Evolutionary conservation across 164 flowering plant genomes (phyloP).

Genomic region (Vitis rotundifolia): DNA sequence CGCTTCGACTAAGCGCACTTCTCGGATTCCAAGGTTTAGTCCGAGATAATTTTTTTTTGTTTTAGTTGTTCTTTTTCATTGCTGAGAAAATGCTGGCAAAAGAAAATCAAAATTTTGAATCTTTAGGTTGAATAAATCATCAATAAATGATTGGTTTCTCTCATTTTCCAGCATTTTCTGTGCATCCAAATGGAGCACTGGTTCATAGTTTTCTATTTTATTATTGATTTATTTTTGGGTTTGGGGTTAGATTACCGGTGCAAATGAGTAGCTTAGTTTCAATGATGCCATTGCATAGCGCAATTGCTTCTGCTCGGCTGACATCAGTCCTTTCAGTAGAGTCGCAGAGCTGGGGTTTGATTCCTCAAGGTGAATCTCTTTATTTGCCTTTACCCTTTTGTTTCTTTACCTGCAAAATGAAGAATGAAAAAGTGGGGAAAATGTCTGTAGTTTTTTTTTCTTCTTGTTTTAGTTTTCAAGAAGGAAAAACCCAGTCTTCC

Average conservation of each 20-base stretch:
- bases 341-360: constrained; percentile 20
- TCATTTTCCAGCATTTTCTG: neutral
- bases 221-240: neutral
- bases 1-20: constrained; percentile 11
- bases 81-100: neutral
- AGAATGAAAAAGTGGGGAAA: neutral
- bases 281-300: constrained; percentile 15
- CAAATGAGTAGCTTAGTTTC: constrained; percentile 12
- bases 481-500: neutral
- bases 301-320: constrained; percentile 21
- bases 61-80: neutral
- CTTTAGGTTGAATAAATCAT: no score
- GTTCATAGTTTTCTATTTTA: neutral
- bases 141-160: neutral
- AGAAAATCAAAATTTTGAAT: no score
- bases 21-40: constrained; percentile 1
- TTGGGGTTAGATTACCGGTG: constrained; percentile 6
- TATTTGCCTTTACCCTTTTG: neutral
- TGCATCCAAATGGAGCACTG: neutral
- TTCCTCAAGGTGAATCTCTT: constrained; percentile 18
- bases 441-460: neutral
- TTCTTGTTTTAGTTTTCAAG: neutral
- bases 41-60: no score
- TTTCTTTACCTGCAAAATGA: neutral
- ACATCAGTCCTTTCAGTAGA: constrained; percentile 11